Evolutionary conservation across 2,329 filamentous ascomycete genomes (phyloP).

Genomic region (Aspergillus sp.): DNA sequence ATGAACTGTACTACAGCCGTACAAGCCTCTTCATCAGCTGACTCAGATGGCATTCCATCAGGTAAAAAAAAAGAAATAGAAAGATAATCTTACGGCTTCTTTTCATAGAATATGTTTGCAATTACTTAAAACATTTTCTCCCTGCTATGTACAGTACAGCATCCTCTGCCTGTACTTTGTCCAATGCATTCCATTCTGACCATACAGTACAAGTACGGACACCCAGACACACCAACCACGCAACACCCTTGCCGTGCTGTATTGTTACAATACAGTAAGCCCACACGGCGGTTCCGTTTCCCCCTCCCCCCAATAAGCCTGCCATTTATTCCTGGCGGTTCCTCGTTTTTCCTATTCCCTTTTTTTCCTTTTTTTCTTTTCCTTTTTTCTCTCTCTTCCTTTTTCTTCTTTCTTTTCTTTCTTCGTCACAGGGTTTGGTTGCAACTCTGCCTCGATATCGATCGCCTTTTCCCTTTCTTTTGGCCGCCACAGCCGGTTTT

Average conservation of each 20-base stretch:
- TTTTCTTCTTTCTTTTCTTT: conserved; percentile 8
- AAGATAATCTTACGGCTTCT: no score
- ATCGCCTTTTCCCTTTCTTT: conserved; percentile 26
- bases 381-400: conserved; percentile 5
- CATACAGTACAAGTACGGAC: conserved; percentile 7
- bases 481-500: conserved; percentile 41
- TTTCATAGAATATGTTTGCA: no score
- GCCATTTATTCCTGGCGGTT: conserved; percentile 5
- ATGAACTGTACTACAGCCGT: no score
- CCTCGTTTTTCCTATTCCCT: conserved; percentile 10
- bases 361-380: conserved; percentile 6
- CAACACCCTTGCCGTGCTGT: conserved; percentile 5
- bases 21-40: no score
- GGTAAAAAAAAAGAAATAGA: no score
- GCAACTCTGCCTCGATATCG: conserved; percentile 26
- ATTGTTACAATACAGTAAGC: background rate
- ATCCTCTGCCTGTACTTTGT: background rate
- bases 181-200: background rate
- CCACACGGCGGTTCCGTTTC: background rate
- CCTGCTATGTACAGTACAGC: no score
- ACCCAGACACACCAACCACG: conserved; percentile 9
- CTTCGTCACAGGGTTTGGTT: conserved; percentile 14
- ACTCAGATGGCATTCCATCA: no score
- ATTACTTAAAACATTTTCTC: no score
- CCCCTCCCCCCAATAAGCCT: conserved; percentile 8